Evolutionary conservation across 2,329 filamentous ascomycete species (phyloP).

Genomic region (Aureobasidium melanogenum): DNA sequence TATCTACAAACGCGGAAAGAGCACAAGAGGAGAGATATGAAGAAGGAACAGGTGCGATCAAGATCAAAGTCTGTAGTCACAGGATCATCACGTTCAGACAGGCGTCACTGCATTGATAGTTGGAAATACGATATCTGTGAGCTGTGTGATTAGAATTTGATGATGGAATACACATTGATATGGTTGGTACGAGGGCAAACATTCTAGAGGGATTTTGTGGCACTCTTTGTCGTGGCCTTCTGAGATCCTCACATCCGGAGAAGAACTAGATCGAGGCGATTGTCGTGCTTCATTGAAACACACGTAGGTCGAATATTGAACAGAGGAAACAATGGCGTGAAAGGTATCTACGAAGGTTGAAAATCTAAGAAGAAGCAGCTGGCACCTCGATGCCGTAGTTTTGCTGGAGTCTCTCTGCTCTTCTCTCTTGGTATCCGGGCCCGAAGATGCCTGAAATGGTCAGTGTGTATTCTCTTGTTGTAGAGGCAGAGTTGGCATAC

Average conservation of each 20-base stretch:
- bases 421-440: constrained; percentile 76
- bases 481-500: constrained; percentile 38
- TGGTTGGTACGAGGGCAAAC: no score
- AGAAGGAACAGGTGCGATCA: neutral
- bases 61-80: neutral
- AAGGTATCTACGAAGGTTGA: constrained; percentile 11
- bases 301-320: neutral
- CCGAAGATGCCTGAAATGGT: constrained; percentile 59
- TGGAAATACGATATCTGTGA: neutral
- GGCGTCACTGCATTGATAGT: neutral
- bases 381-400: constrained; percentile 77
- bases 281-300: neutral
- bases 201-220: no score
- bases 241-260: neutral
- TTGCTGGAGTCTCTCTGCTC: constrained; percentile 71
- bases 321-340: constrained; percentile 5
- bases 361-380: constrained; percentile 13
- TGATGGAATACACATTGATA: neutral
- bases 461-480: constrained; percentile 12
- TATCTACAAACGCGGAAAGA: no score
- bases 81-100: neutral
- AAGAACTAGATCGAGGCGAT: neutral
- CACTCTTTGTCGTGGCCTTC: neutral
- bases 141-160: neutral
- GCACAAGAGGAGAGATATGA: neutral